Conservation (phyloP, 129 eudicot genomes). For the Flaveria bidentis region DNA sequence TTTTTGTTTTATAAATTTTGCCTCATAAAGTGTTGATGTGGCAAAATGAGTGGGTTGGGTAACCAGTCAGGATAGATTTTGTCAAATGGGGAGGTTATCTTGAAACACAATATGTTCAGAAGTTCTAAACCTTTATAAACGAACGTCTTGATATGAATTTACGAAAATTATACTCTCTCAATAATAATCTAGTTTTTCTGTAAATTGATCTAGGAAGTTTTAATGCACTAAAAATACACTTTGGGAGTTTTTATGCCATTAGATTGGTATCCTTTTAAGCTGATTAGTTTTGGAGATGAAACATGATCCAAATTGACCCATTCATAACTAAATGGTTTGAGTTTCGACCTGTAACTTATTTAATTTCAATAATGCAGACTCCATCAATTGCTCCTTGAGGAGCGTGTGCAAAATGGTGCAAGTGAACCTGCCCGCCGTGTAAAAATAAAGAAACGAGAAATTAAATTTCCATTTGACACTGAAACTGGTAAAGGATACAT, state of each 20-base stretch:
- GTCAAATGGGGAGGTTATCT: background rate
- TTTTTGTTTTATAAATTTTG: background rate
- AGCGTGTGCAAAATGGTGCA: conserved; percentile 64
- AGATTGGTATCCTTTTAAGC: background rate
- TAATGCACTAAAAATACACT: background rate
- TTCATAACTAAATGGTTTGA: background rate
- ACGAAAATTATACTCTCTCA: background rate
- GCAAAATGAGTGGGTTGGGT: background rate
- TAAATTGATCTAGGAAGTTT: background rate
- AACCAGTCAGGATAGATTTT: background rate
- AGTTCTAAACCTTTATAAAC: background rate
- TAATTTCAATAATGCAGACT: conserved; percentile 51
- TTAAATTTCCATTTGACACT: conserved; percentile 59
- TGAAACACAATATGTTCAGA: background rate
- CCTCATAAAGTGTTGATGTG: background rate
- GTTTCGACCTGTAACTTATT: conserved; percentile 2
- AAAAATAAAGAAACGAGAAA: conserved; percentile 70
- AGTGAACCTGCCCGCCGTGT: conserved; percentile 72
- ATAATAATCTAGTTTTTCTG: background rate
- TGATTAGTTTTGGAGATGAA: background rate
- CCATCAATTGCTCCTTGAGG: conserved; percentile 88
- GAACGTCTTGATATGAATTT: background rate
- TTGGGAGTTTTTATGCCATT: background rate
- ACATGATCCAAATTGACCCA: background rate
- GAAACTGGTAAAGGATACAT: conserved; percentile 67